Base-by-base conservation (phyloP, 2,329 filamentous ascomycete genomes). In the Mariannaea sp. region DNA sequence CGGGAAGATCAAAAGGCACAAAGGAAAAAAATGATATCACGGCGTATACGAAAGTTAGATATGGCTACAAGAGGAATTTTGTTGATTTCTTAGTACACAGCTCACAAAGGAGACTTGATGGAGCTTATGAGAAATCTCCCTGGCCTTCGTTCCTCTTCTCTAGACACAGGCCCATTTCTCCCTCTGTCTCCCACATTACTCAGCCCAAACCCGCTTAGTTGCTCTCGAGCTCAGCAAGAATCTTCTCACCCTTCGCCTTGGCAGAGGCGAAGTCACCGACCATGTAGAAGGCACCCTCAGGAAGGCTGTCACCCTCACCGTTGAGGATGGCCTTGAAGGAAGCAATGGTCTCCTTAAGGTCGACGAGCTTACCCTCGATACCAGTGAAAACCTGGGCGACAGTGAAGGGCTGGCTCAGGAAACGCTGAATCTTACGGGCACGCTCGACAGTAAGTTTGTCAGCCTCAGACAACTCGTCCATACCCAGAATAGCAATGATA, bases 381-480 rank as follows among this genome's bases (percentile, higher is more conserved):
- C 84, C 84, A 78, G 89, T 92, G 86, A 92, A 92, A 71, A 92
- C 84, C 73, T 86, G 81, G 66, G 81, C 84, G 61, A 87, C 94
- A 70, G 94, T 94, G 87, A 99, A 99, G 75, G 94, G 94, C 85
- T 99, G 94, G 79, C 86, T 90, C 84, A 99, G 84, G 92, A 99
- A 99, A 89, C 92, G 90, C 86, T 99, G 94, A 76, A 99, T 88
- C 87, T 97, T 97, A 84, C 94, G 93, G 79, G 94, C 94, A 87
- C 94, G 94, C 89, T 99, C 94, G 85, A 99, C 94, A 70, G 94
- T 97, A 72, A 99, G 87, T 89, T 99, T 97, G 80, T 99, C 94
- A 71, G 90, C 89, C 85, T 97, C 94, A 64, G 94, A 97, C 80
- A 99, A 82, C 78, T 99, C 94, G 80, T 99, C 94, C 94, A 99